Conservation (phyloP, 257 asterid genomes). For the Misopates orontium region DNA sequence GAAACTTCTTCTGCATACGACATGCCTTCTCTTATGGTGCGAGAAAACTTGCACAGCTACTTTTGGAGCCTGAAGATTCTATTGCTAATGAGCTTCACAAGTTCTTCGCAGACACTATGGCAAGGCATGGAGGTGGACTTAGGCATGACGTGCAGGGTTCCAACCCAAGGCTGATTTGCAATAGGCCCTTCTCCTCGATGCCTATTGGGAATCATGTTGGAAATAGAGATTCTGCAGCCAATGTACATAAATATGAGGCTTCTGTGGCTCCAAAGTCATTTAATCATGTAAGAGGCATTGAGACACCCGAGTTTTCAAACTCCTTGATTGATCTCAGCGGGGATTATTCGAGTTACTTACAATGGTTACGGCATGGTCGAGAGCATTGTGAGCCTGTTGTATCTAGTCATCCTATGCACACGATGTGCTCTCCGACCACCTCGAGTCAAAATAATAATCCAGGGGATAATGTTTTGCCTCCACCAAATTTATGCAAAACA, state of each 20-base stretch:
- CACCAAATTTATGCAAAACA: too few species aligned
- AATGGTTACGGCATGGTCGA: constrained; percentile 45
- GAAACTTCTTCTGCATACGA: constrained; percentile 77
- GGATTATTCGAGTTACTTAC: constrained; percentile 49
- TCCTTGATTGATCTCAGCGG: constrained; percentile 61
- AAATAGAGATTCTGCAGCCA: constrained; percentile 26
- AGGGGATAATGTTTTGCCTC: too few species aligned
- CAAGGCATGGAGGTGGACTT: constrained; percentile 59
- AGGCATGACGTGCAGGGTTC: constrained; percentile 55
- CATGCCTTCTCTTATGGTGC: constrained; percentile 88
- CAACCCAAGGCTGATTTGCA: constrained; percentile 20
- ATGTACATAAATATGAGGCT: neutral
- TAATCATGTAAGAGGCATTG: constrained; percentile 28
- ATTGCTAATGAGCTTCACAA: constrained; percentile 55
- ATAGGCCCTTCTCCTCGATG: constrained; percentile 26
- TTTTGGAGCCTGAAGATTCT: constrained; percentile 46
- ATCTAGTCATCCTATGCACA: constrained; percentile 34
- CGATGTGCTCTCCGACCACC: constrained; percentile 34
- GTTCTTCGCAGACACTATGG: constrained; percentile 71
- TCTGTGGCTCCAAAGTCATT: neutral
- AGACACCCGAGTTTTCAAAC: constrained; percentile 31
- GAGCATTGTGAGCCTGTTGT: constrained; percentile 36
- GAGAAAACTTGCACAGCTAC: constrained; percentile 60
- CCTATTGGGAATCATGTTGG: constrained; percentile 24
- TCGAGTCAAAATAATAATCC: too few species aligned